Evolutionary conservation across 208 protist genomes (phyloP), one percentile per base, ranked within the genome.

Genomic region (Crithidia acanthocephali): DNA sequence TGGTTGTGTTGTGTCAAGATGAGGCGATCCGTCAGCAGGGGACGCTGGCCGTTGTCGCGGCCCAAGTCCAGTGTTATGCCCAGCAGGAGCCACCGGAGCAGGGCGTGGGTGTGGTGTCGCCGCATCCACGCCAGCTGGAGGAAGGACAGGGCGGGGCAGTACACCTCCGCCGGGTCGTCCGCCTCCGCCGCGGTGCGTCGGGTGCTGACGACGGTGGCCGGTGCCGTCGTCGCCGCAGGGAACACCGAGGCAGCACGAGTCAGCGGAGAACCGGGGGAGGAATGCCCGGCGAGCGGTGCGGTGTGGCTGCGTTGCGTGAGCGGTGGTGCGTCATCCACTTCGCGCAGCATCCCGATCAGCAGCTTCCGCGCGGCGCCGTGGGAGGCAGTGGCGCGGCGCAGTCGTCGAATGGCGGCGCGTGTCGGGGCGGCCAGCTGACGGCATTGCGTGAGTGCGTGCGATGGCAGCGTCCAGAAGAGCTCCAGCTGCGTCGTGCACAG

Each of bases 41-140:
- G 67, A 15, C 32, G 50, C 20, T 67, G 57, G 2, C 51, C 30
- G 27, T 33, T n/a, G 33, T 32, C 40, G 59, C 35, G 35, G 50
- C 28, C 65, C 16, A 66, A 63, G 48, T 74, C 37, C 16, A 88
- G 68, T 9, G 68, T 73, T 9, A 83, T 30, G 23, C 69, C 58
- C 22, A 96, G 80, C 44, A 96, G 77, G 18, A 83, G 63, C 55
- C 74, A 67, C 4, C 91, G 86, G 40, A 92, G 83, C 33, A 78
- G 71, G 6, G 55, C 51, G 47, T 90, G 85, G 2, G 86, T 94
- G 83, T 92, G 88, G 64, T 92, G 74, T n/a, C 85, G 84, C 13
- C 85, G 84, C 74, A 94, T 67, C 86, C 88, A 96, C 18, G 72
- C 61, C 35, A 81, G 68, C 67, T 92, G 86, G 66, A 94, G 68